Conservation (phyloP, 2,329 filamentous ascomycete species). For the Aurifilum marmelostoma region DNA sequence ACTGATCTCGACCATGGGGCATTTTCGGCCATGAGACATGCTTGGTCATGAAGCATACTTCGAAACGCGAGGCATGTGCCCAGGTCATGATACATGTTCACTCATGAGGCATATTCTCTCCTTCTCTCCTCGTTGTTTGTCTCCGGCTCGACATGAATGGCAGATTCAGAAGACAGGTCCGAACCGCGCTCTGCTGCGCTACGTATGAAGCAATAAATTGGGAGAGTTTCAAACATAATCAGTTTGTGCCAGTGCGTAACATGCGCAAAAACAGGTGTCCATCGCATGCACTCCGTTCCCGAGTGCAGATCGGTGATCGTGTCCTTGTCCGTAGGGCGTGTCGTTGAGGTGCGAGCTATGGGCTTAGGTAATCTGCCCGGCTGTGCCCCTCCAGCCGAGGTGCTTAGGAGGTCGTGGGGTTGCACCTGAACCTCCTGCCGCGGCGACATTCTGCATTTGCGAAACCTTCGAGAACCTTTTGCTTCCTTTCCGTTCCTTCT, state of each 20-base stretch:
- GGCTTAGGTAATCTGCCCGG: background rate
- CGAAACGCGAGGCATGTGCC: background rate
- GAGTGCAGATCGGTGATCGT: too few species aligned
- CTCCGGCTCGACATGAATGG: slow-evolving; percentile 5
- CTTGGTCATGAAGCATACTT: background rate
- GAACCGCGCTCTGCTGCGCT: background rate
- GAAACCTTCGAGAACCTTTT: background rate
- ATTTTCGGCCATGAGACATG: background rate
- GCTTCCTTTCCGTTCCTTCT: background rate
- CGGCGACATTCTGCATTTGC: background rate
- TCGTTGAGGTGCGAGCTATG: background rate
- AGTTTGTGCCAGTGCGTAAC: background rate
- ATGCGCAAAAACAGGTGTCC: too few species aligned
- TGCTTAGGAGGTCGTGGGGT: too few species aligned
- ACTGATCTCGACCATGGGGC: background rate
- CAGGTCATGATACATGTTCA: background rate
- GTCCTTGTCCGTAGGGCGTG: background rate
- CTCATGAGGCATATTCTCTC: background rate
- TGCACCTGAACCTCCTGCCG: too few species aligned
- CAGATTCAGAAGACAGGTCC: background rate
- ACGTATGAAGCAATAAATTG: slow-evolving; percentile 17
- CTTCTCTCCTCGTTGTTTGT: too few species aligned
- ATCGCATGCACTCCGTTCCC: too few species aligned
- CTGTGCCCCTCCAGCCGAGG: background rate
- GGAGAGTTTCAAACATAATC: slow-evolving; percentile 7